Evolutionary conservation across 2,329 filamentous ascomycete species (phyloP), one percentile per base, ranked within the genome.

Genomic region (Fusarium abutilonis): DNA sequence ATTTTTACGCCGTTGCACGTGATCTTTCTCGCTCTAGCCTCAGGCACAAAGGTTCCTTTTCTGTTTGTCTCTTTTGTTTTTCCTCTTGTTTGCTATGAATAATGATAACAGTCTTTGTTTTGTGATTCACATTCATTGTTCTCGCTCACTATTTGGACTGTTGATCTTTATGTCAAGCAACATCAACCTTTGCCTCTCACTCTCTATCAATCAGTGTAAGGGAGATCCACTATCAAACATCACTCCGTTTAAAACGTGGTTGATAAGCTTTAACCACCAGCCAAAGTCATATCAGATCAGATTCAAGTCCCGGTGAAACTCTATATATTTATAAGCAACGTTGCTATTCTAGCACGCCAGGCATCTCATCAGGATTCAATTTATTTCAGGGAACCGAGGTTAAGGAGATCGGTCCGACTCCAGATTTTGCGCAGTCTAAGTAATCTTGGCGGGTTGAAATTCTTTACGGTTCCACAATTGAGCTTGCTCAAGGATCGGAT

Each of bases 381-480:
- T 21, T 32, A 26, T 31, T 4, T 4, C 13, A 3, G 43, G 32
- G 42, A 39, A 35, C 54, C 54, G 55, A 58, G 55, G 56, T 42
- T 46, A 45, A 52, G 46, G 55, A 41, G 56, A 60, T 60, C 56
- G 56, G 56, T 43, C 56, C 56, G 56, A 60, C 56, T 60, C 56
- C 56, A 44, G 56, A 55, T 60, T 60, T 59, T 58, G 31, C 53
- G 32, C 36, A 13, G 17, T 26, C 23, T 26, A 26, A 60, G 32
- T 42, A 26, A 2, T 26, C 23, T 38, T 53, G 56, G 54, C 53
- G 56, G 56, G 48, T 41, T 59, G 46, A 59, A 60, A 60, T 55
- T 31, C 55, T 60, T 47, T 55, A 39, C 56, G 26, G 56, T 54
- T 55, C 56, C 56, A 60, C 56, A 43, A 23, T 60, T 55, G 49